Conservation (phyloP, 352 stramenopile genomes). For the Pythium periplocum region DNA sequence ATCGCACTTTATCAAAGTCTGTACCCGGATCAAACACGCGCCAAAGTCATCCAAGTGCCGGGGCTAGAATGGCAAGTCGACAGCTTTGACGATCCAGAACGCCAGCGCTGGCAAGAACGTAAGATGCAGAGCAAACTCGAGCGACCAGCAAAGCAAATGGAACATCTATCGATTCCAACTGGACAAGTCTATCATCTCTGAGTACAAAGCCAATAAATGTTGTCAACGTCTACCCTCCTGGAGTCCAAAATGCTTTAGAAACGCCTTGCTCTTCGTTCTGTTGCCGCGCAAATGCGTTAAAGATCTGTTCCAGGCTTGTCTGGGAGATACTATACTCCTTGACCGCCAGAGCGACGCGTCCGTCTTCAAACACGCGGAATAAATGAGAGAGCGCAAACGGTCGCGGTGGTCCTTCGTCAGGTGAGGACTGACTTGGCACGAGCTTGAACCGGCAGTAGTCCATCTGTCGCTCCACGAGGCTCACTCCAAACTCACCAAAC, state of each 20-base stretch:
- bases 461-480: slow-evolving; percentile 49
- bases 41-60: slow-evolving; percentile 82
- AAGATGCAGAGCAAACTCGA: slow-evolving; percentile 95
- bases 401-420: not conserved
- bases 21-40: slow-evolving; percentile 45
- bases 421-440: not conserved
- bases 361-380: slow-evolving; percentile 52
- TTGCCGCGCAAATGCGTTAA: slow-evolving; percentile 72
- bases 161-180: slow-evolving; percentile 38
- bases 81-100: slow-evolving; percentile 47
- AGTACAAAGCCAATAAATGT: too few species aligned
- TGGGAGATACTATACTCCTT: slow-evolving; percentile 79
- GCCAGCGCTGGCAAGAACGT: slow-evolving; percentile 88
- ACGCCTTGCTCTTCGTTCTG: slow-evolving; percentile 24
- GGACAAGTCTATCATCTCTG: slow-evolving; percentile 43
- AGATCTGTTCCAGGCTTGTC: slow-evolving; percentile 85
- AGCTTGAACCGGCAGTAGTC: slow-evolving; percentile 69
- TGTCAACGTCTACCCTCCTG: not conserved
- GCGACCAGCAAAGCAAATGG: slow-evolving; percentile 74
- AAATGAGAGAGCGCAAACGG: slow-evolving; percentile 27
- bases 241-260: slow-evolving; percentile 5
- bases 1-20: slow-evolving; percentile 90
- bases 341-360: slow-evolving; percentile 33
- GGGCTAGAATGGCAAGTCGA: slow-evolving; percentile 83
- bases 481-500: slow-evolving; percentile 24